Base-by-base conservation (phyloP, 495 filamentous ascomycete species). In the Aspergillus taichungensis region DNA sequence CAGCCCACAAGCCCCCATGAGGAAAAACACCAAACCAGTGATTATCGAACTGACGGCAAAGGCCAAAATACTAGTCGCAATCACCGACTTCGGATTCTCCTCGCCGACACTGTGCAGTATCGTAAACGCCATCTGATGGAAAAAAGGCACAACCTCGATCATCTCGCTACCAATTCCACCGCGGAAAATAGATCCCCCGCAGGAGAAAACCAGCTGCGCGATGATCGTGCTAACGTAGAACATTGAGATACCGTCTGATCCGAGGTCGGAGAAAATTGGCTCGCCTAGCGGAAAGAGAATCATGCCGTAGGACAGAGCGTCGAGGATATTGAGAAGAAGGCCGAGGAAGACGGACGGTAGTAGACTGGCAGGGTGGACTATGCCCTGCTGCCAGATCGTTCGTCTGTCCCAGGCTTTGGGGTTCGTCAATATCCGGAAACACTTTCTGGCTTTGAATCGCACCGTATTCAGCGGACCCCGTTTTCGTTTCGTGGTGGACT, bases 201-300 rank as follows among this genome's bases (percentile, higher is more conserved):
- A 75, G 2, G 91, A 96, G 62, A 90, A 97, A n/a, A 87, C 84
- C 37, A 98, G 62, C 56, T 98, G 92, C 1, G 94, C 83, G 18
- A 98, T 76, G 49, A 98, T 95, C 46, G 87, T 94, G 69, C 90
- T 96, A 50, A 98, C 85, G 58, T 96, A 98, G 67, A 96, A 98
- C 71, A 98, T 97, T 0, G 94, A 95, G 46, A 98, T 94, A 10
- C 92, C 92, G 41, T 95, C 91, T 4, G 89, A 78, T 4, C 89
- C 92, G 18, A 96, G 76, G 39, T 80, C 71, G 27, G 81, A 73
- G 57, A 98, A 98, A 12, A 94, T 77, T 1, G 83, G 77, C 53
- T 85, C 82, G 13, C 88, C 87, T 18, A 97, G 73, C 5, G 92
- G 92, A 50, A 98, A 98, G 12, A 98, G 65, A 51, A 98, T 97